phyloP scores from a whole-genome alignment of 495 filamentous ascomycete genomes.

The Talaromyces proteolyticus region DNA sequence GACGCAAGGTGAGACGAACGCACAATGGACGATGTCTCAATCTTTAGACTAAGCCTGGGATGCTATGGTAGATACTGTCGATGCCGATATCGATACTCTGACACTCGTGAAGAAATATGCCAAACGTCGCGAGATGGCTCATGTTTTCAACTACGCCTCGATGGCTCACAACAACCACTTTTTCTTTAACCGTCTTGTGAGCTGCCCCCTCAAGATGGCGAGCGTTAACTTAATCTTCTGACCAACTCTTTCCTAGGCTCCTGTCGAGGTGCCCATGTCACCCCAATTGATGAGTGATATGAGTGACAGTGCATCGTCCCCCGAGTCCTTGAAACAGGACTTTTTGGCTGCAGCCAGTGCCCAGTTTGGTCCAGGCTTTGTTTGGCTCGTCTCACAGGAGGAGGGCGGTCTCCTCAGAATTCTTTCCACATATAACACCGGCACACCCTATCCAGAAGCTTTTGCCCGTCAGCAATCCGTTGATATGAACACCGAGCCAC shows the following conservation, averaged over 20 bases:
- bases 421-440: conserved; percentile 85
- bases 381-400: conserved; percentile 67
- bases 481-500: conserved; percentile 67
- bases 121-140: conserved; percentile 67
- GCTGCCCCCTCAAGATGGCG: conserved; percentile 9
- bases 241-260: conserved; percentile 26
- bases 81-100: conserved; percentile 51
- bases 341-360: conserved; percentile 74
- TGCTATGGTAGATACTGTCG: conserved; percentile 44
- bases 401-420: conserved; percentile 57
- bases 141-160: conserved; percentile 88
- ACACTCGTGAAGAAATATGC: conserved; percentile 70
- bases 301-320: conserved; percentile 63
- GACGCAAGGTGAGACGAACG: conserved; percentile 70
- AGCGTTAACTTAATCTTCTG: not conserved
- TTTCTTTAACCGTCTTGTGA: conserved; percentile 73
- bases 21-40: no score
- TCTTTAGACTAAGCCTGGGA: conserved; percentile 9
- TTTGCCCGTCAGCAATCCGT: conserved; percentile 73
- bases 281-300: conserved; percentile 48
- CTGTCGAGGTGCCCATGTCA: conserved; percentile 41
- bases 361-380: conserved; percentile 97
- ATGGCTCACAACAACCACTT: conserved; percentile 97
- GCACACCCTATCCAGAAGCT: conserved; percentile 77
- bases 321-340: conserved; percentile 72